Evolutionary conservation across 2,329 filamentous ascomycete genomes (phyloP).

Genomic region (Zalaria sp.): DNA sequence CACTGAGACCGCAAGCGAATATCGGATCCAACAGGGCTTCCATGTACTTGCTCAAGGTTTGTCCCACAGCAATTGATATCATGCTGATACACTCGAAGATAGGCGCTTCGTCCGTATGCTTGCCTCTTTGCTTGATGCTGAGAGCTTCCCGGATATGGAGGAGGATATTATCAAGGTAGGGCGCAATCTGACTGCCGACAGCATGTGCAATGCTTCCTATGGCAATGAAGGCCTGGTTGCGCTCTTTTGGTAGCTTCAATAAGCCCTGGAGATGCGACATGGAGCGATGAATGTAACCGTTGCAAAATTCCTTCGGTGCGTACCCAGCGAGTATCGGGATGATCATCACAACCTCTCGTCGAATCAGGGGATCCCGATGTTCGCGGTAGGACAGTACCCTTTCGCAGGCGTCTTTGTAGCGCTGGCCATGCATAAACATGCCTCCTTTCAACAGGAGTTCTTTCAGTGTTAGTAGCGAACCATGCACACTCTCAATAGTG

Average conservation of each 20-base stretch:
- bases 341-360: slow-evolving; percentile 77
- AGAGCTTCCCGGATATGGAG: slow-evolving; percentile 88
- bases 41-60: slow-evolving; percentile 97
- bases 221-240: slow-evolving; percentile 86
- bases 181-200: slow-evolving; percentile 86
- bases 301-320: slow-evolving; percentile 77
- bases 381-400: slow-evolving; percentile 88
- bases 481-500: slow-evolving; percentile 80
- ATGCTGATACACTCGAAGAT: slow-evolving; percentile 98
- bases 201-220: slow-evolving; percentile 95
- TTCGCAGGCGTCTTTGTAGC: slow-evolving; percentile 81
- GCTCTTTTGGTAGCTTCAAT: slow-evolving; percentile 86
- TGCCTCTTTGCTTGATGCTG: slow-evolving; percentile 59
- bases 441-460: slow-evolving; percentile 87
- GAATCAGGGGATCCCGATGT: slow-evolving; percentile 74
- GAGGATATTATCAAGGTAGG: slow-evolving; percentile 87
- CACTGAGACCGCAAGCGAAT: slow-evolving; percentile 88
- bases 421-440: slow-evolving; percentile 95
- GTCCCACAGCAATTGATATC: slow-evolving; percentile 84
- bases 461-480: slow-evolving; percentile 83
- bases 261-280: slow-evolving; percentile 94
- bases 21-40: slow-evolving; percentile 89
- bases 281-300: slow-evolving; percentile 80
- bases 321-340: slow-evolving; percentile 91
- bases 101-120: slow-evolving; percentile 49